phyloP scores from a whole-genome alignment of 2,329 filamentous ascomycete species.

The Fusarium anguioides region DNA sequence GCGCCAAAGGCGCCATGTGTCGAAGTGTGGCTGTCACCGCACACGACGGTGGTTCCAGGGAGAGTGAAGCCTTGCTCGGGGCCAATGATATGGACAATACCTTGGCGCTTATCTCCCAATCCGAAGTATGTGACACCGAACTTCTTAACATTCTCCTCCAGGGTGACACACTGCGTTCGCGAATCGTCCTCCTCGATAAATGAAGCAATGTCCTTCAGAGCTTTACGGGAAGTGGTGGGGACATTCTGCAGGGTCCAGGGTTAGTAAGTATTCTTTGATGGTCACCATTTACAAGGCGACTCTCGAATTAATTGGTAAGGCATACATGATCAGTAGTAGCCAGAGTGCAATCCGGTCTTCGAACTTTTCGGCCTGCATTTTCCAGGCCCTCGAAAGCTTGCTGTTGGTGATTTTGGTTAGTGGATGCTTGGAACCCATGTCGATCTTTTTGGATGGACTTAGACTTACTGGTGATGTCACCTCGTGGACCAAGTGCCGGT shows the following conservation, averaged over 20 bases:
- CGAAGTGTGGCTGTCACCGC: conserved; percentile 97
- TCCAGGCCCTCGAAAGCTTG: conserved; percentile 97
- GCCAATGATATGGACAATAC: conserved; percentile 98
- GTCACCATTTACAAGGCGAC: neutral
- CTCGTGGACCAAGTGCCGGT: conserved; percentile 96
- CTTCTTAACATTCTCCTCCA: conserved; percentile 97
- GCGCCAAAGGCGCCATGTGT: conserved; percentile 97
- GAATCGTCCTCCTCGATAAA: conserved; percentile 98
- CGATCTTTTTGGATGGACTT: conserved; percentile 3
- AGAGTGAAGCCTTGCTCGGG: conserved; percentile 99
- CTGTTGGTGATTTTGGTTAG: conserved; percentile 55
- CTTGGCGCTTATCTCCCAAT: conserved; percentile 94
- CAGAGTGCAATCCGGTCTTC: conserved; percentile 95
- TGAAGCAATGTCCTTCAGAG: conserved; percentile 90
- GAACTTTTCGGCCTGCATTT: conserved; percentile 87
- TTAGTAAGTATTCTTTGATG: conserved; percentile 27
- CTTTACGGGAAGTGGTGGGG: conserved; percentile 89
- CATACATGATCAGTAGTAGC: conserved; percentile 96
- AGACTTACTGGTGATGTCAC: conserved; percentile 89
- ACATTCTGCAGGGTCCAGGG: conserved; percentile 74
- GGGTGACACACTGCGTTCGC: conserved; percentile 90
- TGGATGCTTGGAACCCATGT: conserved; percentile 15
- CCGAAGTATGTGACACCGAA: conserved; percentile 98
- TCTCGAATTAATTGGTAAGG: conserved; percentile 32
- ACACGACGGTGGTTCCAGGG: conserved; percentile 95